Conservation (phyloP, 1,139 yeast species). For the Pichia cactophila region DNA sequence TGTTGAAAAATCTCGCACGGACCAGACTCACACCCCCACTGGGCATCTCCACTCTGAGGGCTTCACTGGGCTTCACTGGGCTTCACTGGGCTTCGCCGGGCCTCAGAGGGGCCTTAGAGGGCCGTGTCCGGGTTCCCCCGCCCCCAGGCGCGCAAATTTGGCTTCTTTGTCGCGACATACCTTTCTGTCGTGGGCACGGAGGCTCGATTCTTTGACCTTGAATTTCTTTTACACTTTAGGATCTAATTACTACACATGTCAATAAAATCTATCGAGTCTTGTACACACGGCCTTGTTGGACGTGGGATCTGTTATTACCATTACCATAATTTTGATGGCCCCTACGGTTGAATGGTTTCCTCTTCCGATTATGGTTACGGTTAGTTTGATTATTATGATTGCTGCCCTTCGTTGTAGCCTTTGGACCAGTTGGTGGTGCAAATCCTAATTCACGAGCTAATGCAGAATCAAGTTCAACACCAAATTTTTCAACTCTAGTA, state of each 20-base stretch:
- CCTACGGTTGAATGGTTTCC: not conserved
- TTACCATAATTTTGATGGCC: not conserved
- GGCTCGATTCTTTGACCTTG: too few relatives aligned
- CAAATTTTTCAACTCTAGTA: constrained; percentile 74
- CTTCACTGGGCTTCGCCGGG: too few relatives aligned
- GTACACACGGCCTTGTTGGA: constrained; percentile 8
- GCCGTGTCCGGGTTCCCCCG: too few relatives aligned
- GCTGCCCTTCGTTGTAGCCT: not conserved
- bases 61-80: too few relatives aligned
- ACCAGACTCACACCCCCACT: too few relatives aligned
- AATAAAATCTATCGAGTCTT: constrained; percentile 3
- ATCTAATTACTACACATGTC: not conserved
- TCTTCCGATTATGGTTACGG: constrained; percentile 2
- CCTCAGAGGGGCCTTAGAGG: too few relatives aligned
- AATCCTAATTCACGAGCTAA: constrained; percentile 62
- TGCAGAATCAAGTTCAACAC: constrained; percentile 62
- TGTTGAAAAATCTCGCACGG: too few relatives aligned
- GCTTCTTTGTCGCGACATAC: not conserved
- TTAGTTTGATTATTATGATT: not conserved
- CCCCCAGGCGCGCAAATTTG: too few relatives aligned
- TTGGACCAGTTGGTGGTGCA: constrained; percentile 11
- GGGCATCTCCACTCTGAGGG: too few relatives aligned
- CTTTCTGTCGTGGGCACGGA: too few relatives aligned
- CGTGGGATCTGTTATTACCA: not conserved
- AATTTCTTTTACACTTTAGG: not conserved